Base-by-base conservation (phyloP, 139 green algal species). In the Chlamydomonas sp. region DNA sequence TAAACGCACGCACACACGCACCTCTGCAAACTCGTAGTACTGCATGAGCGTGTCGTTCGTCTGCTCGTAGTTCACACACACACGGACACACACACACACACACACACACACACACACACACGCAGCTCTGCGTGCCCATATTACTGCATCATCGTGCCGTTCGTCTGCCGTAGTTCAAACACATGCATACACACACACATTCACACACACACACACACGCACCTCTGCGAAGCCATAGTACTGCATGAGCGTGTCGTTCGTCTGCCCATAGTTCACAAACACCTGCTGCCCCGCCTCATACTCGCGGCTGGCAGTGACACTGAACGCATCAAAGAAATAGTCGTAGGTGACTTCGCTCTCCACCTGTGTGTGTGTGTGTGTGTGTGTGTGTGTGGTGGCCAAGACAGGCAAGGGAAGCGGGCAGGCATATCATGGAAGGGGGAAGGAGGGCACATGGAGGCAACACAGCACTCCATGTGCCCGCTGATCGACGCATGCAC, bases 241-340 rank as follows among this genome's bases (percentile, higher is more conserved):
- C 29, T 69, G 62, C 69, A 78, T 71, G 20, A 89, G 68, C 2
- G 50, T 71, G 73, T 89, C 81, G 35, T 87, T 86, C 61, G 74
- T 81, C 72, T 89, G 81, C n/a, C 84, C 84, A 50, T 89, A 89
- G 58, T 62, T 78, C 34, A 85, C 77, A 57, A 87, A 84, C 2
- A 88, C 73, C 73, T 82, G 82, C 48, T 84, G 48, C 0, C 80
- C 83, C 20, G 49, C 48, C 6, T 26, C 34, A 54, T 79, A 84
- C 20, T 64, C 67, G 2, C 61, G 29, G 16, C 47, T 61, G 4
- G 81, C 79, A 0, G 64, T 33, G 5, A 86, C 76, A 29, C 57
- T 67, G 71, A 83, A 89, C 24, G 47, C 39, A 72, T 89, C 81
- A 4, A 70, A 65, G 37, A 86, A 82, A 72, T 86, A 89, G 60